These are phyloP conservation scores for Saraca asoca DNA, from an alignment of 331 rosid genomes.

Conservation along the genomic window DNA sequence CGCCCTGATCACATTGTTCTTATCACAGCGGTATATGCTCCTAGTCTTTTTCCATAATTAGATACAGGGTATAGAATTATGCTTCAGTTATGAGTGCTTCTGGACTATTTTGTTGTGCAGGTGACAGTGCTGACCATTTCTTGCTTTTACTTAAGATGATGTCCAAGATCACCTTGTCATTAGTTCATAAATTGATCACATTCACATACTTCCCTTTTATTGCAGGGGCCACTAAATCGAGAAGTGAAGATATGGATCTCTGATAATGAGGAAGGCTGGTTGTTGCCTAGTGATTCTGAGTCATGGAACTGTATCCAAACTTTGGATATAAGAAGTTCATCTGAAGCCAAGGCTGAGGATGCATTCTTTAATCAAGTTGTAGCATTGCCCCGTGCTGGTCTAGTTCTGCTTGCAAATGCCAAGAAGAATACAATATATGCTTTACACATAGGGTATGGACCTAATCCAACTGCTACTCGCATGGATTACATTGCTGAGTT, in stretches of 20 bases:
- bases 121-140: neutral
- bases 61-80: slow-evolving; percentile 25
- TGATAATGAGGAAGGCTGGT: slow-evolving; percentile 93
- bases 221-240: slow-evolving; percentile 81
- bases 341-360: slow-evolving; percentile 69
- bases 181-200: slow-evolving; percentile 27
- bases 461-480: slow-evolving; percentile 76
- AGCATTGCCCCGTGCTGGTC: slow-evolving; percentile 84
- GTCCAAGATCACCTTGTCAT: slow-evolving; percentile 16
- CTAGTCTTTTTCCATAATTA: slow-evolving; percentile 26
- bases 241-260: slow-evolving; percentile 97
- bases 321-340: slow-evolving; percentile 77
- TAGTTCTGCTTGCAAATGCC: slow-evolving; percentile 92
- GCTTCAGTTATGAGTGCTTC: slow-evolving; percentile 27
- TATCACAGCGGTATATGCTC: slow-evolving; percentile 77
- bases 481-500: slow-evolving; percentile 98
- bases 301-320: slow-evolving; percentile 94
- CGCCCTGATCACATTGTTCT: slow-evolving; percentile 90
- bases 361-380: slow-evolving; percentile 94
- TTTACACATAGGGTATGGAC: slow-evolving; percentile 83
- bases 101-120: slow-evolving; percentile 26
- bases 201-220: slow-evolving; percentile 25
- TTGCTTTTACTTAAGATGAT: slow-evolving; percentile 23
- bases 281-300: slow-evolving; percentile 90
- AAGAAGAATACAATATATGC: slow-evolving; percentile 97